Conservation (phyloP, 352 stramenopile species). For the Sclerospora graminicola region DNA sequence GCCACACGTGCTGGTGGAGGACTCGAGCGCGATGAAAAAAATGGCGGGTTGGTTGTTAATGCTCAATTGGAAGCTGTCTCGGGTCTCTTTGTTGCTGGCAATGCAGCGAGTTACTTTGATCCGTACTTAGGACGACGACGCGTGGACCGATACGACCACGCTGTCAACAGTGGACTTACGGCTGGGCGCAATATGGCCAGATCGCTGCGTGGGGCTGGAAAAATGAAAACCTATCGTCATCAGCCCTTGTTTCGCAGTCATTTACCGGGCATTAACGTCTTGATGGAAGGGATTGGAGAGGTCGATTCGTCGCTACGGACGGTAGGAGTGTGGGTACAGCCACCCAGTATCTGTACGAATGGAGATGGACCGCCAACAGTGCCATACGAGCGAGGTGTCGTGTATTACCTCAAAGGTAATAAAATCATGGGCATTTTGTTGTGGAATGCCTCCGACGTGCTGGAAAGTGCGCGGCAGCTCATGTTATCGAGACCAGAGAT, state of each 20-base stretch:
- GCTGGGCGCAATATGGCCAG: slow-evolving; percentile 84
- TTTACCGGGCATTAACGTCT: slow-evolving; percentile 55
- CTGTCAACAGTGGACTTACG: slow-evolving; percentile 85
- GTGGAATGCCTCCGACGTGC: slow-evolving; percentile 83
- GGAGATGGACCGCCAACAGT: slow-evolving; percentile 4
- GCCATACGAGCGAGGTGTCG: slow-evolving; percentile 69
- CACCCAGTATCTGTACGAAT: slow-evolving; percentile 9
- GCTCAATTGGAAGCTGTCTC: slow-evolving; percentile 82
- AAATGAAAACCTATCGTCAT: slow-evolving; percentile 82
- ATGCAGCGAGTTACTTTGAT: slow-evolving; percentile 86
- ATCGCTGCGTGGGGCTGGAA: slow-evolving; percentile 25
- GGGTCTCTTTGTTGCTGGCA: slow-evolving; percentile 86
- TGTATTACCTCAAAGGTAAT: slow-evolving; percentile 87
- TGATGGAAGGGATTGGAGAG: slow-evolving; percentile 80
- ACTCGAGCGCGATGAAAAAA: slow-evolving; percentile 79
- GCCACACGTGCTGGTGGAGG: slow-evolving; percentile 30
- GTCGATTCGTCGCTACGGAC: slow-evolving; percentile 70
- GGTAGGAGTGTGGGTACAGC: slow-evolving; percentile 78
- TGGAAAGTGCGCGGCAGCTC: slow-evolving; percentile 78
- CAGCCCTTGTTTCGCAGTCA: slow-evolving; percentile 84
- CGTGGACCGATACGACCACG: slow-evolving; percentile 89
- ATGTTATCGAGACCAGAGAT: slow-evolving; percentile 61
- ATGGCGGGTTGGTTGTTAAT: slow-evolving; percentile 88
- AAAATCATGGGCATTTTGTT: slow-evolving; percentile 87
- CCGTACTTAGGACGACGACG: slow-evolving; percentile 73